Conservation (phyloP, 495 filamentous ascomycete genomes). For the Evansstolkia leycettana region DNA sequence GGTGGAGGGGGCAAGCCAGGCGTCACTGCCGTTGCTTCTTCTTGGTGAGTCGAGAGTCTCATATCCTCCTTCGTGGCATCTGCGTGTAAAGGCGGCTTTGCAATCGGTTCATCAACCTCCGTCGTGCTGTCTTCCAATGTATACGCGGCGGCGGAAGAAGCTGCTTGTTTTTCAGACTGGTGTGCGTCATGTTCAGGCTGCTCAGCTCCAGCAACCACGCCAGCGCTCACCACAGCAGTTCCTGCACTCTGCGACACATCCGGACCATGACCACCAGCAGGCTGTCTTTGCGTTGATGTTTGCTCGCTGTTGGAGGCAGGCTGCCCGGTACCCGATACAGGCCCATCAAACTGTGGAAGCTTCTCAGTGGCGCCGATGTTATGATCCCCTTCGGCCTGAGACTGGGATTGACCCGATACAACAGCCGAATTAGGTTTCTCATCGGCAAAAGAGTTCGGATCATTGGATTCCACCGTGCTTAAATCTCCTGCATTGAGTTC, state of each 20-base stretch:
- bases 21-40: slow-evolving; percentile 23
- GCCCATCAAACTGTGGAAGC: slow-evolving; percentile 16
- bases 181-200: slow-evolving; percentile 5
- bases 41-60: slow-evolving; percentile 13
- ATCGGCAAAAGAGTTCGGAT: slow-evolving; percentile 30
- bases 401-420: slow-evolving; percentile 20
- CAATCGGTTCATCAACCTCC: slow-evolving; percentile 1
- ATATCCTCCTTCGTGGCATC: slow-evolving; percentile 7
- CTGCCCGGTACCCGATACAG: slow-evolving; percentile 6
- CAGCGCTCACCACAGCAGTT: neutral
- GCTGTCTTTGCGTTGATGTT: neutral
- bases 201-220: neutral
- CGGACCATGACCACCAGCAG: neutral
- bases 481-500: slow-evolving; percentile 37
- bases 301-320: slow-evolving; percentile 5
- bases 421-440: slow-evolving; percentile 36
- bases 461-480: slow-evolving; percentile 44
- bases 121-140: neutral
- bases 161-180: slow-evolving; percentile 4
- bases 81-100: slow-evolving; percentile 7
- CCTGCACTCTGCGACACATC: neutral
- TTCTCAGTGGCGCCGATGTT: slow-evolving; percentile 4
- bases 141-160: neutral
- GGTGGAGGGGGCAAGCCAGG: slow-evolving; percentile 46
- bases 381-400: slow-evolving; percentile 24